Conservation (phyloP, 1,284 basidiomycete genomes). For the Singerocomus inundabilis region DNA sequence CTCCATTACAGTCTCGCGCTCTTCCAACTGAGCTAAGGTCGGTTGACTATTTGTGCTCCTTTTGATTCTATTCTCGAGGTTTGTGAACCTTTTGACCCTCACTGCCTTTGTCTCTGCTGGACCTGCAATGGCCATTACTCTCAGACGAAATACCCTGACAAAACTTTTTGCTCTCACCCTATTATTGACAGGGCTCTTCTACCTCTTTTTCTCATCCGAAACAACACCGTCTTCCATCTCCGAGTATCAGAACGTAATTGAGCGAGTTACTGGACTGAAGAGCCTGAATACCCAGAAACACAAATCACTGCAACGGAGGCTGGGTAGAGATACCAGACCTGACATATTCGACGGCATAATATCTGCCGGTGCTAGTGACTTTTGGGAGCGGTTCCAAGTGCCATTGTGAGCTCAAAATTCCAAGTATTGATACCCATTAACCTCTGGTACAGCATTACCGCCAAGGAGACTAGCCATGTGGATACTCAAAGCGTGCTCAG, state of each 20-base stretch:
- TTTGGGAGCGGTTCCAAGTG: slow-evolving; percentile 87
- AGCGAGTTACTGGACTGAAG: slow-evolving; percentile 79
- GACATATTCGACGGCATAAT: slow-evolving; percentile 81
- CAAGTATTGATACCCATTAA: not conserved
- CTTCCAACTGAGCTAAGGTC: slow-evolving; percentile 41
- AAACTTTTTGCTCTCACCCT: slow-evolving; percentile 18
- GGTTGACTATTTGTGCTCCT: slow-evolving; percentile 1
- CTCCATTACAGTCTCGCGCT: slow-evolving; percentile 38
- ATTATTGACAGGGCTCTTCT: slow-evolving; percentile 16
- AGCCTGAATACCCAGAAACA: slow-evolving; percentile 84
- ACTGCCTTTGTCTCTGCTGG: too few relatives aligned
- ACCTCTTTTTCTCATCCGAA: slow-evolving; percentile 17
- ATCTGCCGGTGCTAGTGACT: slow-evolving; percentile 75
- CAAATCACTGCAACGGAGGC: slow-evolving; percentile 81
- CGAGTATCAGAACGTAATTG: slow-evolving; percentile 63
- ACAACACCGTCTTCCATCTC: slow-evolving; percentile 17
- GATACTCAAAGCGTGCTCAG: slow-evolving; percentile 85
- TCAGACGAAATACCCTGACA: slow-evolving; percentile 24
- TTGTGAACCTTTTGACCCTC: too few relatives aligned
- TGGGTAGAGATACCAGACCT: slow-evolving; percentile 78
- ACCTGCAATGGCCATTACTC: slow-evolving; percentile 24
- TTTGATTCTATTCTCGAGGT: too few relatives aligned
- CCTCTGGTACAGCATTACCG: slow-evolving; percentile 58
- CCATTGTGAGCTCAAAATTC: slow-evolving; percentile 64
- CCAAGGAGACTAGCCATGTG: slow-evolving; percentile 78